Conservation (phyloP, 2,329 filamentous ascomycete species). For the Leptographium lundbergii region DNA sequence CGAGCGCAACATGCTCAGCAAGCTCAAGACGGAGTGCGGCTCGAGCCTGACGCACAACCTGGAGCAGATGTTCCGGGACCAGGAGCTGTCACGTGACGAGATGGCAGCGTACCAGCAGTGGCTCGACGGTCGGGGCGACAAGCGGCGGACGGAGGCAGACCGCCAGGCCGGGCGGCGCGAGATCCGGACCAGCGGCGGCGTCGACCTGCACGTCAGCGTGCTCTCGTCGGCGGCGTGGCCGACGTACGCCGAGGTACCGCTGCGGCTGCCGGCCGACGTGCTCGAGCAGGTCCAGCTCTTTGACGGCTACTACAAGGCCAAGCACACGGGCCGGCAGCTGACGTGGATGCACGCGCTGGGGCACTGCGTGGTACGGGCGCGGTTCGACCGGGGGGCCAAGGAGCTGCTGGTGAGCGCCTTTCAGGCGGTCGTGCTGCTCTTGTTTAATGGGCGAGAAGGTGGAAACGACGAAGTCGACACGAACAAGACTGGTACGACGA, state of each 20-base stretch:
- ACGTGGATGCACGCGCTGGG: conserved; percentile 91
- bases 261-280: conserved; percentile 61
- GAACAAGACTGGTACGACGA: no score
- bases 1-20: conserved; percentile 86
- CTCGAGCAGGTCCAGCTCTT: conserved; percentile 68
- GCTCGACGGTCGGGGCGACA: conserved; percentile 30
- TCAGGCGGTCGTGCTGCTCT: conserved; percentile 78
- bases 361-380: conserved; percentile 74
- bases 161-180: background rate
- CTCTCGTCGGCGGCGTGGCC: conserved; percentile 91
- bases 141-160: conserved; percentile 14
- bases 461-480: background rate
- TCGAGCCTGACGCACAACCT: conserved; percentile 92
- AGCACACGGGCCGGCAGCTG: conserved; percentile 77
- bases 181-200: conserved; percentile 1
- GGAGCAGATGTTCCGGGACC: conserved; percentile 99
- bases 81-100: conserved; percentile 84
- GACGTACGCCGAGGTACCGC: conserved; percentile 57
- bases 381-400: conserved; percentile 68
- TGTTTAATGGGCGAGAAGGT: conserved; percentile 62
- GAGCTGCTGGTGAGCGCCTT: conserved; percentile 85
- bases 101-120: conserved; percentile 76
- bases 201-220: conserved; percentile 78
- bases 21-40: conserved; percentile 86
- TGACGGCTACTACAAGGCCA: conserved; percentile 73